Conservation (phyloP, 2,329 filamentous ascomycete species). For the Fusarium begoniae region DNA sequence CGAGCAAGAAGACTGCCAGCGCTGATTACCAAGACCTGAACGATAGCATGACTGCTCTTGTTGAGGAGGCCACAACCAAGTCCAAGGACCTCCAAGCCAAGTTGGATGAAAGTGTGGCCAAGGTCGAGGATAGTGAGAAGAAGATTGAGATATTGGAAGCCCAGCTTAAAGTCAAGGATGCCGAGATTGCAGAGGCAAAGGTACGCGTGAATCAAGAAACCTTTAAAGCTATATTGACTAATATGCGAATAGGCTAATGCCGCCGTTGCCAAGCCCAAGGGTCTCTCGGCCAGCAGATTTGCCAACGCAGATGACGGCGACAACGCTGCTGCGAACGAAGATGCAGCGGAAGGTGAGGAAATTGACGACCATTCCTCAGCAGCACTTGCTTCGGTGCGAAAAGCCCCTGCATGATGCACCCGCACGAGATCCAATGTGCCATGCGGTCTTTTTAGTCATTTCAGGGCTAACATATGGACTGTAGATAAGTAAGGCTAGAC, state of each 20-base stretch:
- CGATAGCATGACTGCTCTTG: constrained; percentile 67
- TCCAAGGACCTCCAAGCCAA: constrained; percentile 61
- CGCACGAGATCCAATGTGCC: constrained; percentile 34
- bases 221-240: background rate
- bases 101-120: constrained; percentile 55
- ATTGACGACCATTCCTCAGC: constrained; percentile 70
- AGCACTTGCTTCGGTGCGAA: constrained; percentile 74
- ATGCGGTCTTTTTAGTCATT: constrained; percentile 8
- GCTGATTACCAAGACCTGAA: constrained; percentile 71
- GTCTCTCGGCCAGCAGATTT: constrained; percentile 64
- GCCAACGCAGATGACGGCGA: constrained; percentile 54
- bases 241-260: constrained; percentile 54
- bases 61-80: constrained; percentile 67
- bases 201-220: constrained; percentile 47
- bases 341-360: constrained; percentile 66
- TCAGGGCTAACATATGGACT: constrained; percentile 30
- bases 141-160: constrained; percentile 61
- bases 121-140: constrained; percentile 59
- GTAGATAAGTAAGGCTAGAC: constrained; percentile 57
- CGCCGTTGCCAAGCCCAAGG: constrained; percentile 56
- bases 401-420: constrained; percentile 58
- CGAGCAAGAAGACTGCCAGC: constrained; percentile 63
- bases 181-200: constrained; percentile 69
- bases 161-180: constrained; percentile 69
- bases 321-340: constrained; percentile 48